phyloP scores from a whole-genome alignment of 768 basidiomycete species.

The Dendrothele bispora region DNA sequence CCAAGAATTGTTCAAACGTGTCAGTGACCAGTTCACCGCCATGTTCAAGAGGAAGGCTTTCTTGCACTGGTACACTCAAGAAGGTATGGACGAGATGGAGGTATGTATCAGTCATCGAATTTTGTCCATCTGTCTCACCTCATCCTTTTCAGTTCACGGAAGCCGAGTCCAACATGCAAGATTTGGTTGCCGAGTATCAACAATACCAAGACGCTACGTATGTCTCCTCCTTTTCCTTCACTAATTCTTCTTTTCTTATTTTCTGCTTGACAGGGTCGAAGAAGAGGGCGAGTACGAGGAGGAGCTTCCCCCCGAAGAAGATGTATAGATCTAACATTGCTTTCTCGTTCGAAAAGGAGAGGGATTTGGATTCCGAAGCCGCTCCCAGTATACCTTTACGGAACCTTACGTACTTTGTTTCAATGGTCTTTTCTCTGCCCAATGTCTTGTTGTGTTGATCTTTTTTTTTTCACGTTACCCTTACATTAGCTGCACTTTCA shows the following conservation, averaged over 20 bases:
- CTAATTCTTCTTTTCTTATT: neutral
- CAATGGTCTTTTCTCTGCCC: conserved; percentile 3
- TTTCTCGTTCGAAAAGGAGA: conserved; percentile 7
- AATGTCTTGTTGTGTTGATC: conserved; percentile 10
- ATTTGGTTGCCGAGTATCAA: conserved; percentile 96
- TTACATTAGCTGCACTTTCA: conserved; percentile 30
- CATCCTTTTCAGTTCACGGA: conserved; percentile 74
- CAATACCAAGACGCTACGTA: conserved; percentile 95
- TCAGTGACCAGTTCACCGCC: conserved; percentile 96
- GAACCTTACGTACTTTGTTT: conserved; percentile 9
- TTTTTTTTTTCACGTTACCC: conserved; percentile 16
- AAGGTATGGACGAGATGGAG: conserved; percentile 99
- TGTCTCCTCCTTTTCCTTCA: conserved; percentile 29
- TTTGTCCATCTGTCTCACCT: neutral
- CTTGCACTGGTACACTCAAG: conserved; percentile 99
- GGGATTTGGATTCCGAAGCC: conserved; percentile 11
- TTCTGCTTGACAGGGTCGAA: conserved; percentile 59
- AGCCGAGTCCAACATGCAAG: conserved; percentile 99
- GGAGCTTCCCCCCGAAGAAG: conserved; percentile 62
- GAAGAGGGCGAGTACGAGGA: conserved; percentile 92
- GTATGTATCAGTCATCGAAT: conserved; percentile 29
- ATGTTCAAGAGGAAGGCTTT: conserved; percentile 99
- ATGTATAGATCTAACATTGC: conserved; percentile 38
- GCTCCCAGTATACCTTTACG: conserved; percentile 7
- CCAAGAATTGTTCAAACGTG: conserved; percentile 98